Percentiles rank a stretch among this genome's conserved stretches.
These are phyloP conservation scores for Keithomyces neogunnii DNA, from an alignment of 2,329 filamentous ascomycete species.

Conservation along the genomic window DNA sequence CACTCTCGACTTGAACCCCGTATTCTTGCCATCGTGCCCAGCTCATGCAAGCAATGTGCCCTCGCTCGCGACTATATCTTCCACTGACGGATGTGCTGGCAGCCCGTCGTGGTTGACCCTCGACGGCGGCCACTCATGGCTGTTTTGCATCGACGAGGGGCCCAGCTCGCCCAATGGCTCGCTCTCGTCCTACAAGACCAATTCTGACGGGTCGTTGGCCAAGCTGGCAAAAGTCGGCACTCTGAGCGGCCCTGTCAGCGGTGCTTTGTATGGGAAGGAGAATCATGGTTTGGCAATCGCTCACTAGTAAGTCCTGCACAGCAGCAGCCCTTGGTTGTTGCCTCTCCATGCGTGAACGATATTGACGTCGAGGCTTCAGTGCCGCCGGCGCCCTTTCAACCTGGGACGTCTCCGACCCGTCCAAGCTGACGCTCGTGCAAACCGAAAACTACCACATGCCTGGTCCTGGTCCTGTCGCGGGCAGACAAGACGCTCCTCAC, in stretches of 20 bases:
- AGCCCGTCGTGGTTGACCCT: constrained; percentile 55
- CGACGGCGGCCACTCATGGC: constrained; percentile 35
- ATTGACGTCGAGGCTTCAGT: constrained; percentile 15
- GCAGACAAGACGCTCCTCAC: constrained; percentile 49
- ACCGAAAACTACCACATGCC: constrained; percentile 30
- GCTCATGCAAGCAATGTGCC: not conserved
- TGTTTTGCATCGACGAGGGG: constrained; percentile 56
- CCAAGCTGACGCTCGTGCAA: constrained; percentile 26
- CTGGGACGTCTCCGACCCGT: constrained; percentile 33
- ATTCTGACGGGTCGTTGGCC: constrained; percentile 28
- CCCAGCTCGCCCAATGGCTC: constrained; percentile 37
- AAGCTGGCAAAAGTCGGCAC: constrained; percentile 26
- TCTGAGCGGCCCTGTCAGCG: constrained; percentile 34
- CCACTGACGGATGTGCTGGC: constrained; percentile 38
- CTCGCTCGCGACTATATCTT: constrained; percentile 32
- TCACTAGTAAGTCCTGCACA: constrained; percentile 32
- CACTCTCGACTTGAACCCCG: constrained; percentile 32
- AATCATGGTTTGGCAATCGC: constrained; percentile 32
- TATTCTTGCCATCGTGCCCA: too few relatives aligned
- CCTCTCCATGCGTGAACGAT: not conserved
- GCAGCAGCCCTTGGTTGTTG: not conserved
- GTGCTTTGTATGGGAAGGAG: constrained; percentile 33
- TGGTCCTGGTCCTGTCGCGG: constrained; percentile 27
- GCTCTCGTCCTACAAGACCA: constrained; percentile 32
- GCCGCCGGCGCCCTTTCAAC: constrained; percentile 33